phyloP scores from a whole-genome alignment of 345 rosid genomes.

The Hypericum perforatum region DNA sequence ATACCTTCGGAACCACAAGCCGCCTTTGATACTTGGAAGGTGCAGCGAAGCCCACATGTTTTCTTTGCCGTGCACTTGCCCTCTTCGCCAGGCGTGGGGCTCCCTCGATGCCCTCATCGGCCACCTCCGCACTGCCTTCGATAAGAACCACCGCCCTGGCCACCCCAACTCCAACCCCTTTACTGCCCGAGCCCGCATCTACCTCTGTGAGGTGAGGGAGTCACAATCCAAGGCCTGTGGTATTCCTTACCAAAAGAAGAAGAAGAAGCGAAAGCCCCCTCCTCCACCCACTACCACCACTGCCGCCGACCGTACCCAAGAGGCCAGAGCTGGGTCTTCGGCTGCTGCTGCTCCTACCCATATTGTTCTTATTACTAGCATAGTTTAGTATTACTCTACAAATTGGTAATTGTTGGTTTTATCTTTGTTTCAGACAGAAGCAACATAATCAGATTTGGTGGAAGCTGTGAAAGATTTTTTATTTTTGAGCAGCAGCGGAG shows the following conservation, averaged over 20 bases:
- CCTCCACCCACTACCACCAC: too few relatives aligned
- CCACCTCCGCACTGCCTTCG: slow-evolving; percentile 21
- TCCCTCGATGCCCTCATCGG: too few relatives aligned
- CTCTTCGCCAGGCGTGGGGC: slow-evolving; percentile 27
- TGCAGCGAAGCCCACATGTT: too few relatives aligned
- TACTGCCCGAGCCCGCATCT: slow-evolving; percentile 25
- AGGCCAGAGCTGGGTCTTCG: background rate
- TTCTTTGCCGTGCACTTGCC: slow-evolving; percentile 23
- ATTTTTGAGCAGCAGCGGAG: too few relatives aligned
- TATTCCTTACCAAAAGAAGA: slow-evolving; percentile 25
- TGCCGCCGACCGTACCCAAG: background rate
- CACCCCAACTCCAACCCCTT: slow-evolving; percentile 24
- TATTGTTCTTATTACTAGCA: slow-evolving; percentile 4
- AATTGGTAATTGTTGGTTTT: background rate
- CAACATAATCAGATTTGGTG: too few relatives aligned
- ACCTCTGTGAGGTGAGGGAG: slow-evolving; percentile 24
- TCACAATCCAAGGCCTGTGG: slow-evolving; percentile 26
- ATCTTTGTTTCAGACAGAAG: too few relatives aligned
- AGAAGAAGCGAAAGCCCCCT: slow-evolving; percentile 19
- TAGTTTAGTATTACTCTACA: slow-evolving; percentile 5
- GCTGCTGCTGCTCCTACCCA: background rate
- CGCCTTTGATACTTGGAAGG: too few relatives aligned
- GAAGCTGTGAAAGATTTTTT: too few relatives aligned
- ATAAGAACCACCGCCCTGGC: slow-evolving; percentile 25
- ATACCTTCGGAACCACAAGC: too few relatives aligned